These are phyloP conservation scores for Blakeslea trispora DNA, from an alignment of 371 early-diverging fungal genomes.

Conservation along the genomic window DNA sequence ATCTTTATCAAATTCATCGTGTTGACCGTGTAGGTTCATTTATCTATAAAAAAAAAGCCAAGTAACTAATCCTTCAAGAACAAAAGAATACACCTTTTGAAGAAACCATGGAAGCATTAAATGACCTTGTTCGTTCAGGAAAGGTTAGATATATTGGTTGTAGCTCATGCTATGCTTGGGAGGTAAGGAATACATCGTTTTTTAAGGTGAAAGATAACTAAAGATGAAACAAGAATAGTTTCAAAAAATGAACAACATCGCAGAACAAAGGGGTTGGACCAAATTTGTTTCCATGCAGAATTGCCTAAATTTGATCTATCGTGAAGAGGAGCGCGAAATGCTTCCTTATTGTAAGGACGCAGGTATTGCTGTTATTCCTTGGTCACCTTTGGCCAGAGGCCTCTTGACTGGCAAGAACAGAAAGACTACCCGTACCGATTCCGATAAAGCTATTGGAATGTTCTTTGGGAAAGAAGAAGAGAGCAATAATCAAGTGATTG, in stretches of 20 bases:
- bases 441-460: slow-evolving; percentile 5
- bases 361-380: slow-evolving; percentile 50
- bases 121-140: slow-evolving; percentile 53
- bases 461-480: slow-evolving; percentile 7
- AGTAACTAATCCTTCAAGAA: no score
- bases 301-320: slow-evolving; percentile 54
- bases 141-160: slow-evolving; percentile 53
- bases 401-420: slow-evolving; percentile 37
- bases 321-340: slow-evolving; percentile 68
- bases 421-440: slow-evolving; percentile 14
- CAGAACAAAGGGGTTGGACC: slow-evolving; percentile 57
- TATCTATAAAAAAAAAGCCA: no score
- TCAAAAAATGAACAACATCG: slow-evolving; percentile 40
- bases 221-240: no score
- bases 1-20: slow-evolving; percentile 64
- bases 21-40: slow-evolving; percentile 34
- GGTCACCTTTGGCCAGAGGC: slow-evolving; percentile 56
- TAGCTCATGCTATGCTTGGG: slow-evolving; percentile 38
- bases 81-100: slow-evolving; percentile 43
- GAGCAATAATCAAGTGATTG: slow-evolving; percentile 28
- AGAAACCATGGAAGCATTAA: slow-evolving; percentile 60
- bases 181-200: slow-evolving; percentile 9
- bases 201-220: no score
- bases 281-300: slow-evolving; percentile 56
- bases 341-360: slow-evolving; percentile 47